Evolutionary conservation across 2,329 filamentous ascomycete genomes (phyloP).

Genomic region (Aschersonia sp.): DNA sequence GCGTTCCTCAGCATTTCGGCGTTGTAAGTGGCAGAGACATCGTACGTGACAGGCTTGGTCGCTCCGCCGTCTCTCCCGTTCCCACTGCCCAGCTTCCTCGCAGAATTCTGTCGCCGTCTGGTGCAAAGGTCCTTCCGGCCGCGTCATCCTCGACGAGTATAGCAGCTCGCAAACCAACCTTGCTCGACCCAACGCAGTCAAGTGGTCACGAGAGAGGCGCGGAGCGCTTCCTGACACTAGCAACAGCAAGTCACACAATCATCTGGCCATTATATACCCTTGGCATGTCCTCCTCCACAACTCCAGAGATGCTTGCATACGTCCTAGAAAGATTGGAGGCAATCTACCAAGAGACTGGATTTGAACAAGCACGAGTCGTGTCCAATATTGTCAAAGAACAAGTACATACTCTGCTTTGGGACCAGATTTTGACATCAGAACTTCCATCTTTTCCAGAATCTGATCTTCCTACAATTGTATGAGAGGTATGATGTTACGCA

Average conservation of each 20-base stretch:
- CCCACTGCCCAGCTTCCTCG: slow-evolving; percentile 13
- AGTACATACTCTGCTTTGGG: slow-evolving; percentile 13
- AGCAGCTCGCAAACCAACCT: slow-evolving; percentile 16
- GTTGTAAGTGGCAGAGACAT: slow-evolving; percentile 26
- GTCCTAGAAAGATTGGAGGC: slow-evolving; percentile 28
- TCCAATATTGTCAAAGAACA: slow-evolving; percentile 26
- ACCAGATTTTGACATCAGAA: slow-evolving; percentile 10
- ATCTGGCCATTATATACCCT: slow-evolving; percentile 36
- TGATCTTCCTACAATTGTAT: slow-evolving; percentile 14
- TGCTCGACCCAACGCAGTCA: slow-evolving; percentile 24
- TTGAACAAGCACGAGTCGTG: slow-evolving; percentile 28
- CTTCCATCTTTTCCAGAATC: slow-evolving; percentile 14
- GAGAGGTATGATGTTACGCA: neutral
- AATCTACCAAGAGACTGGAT: slow-evolving; percentile 29
- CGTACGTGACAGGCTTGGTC: slow-evolving; percentile 8
- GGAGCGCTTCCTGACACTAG: slow-evolving; percentile 31
- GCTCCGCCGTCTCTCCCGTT: slow-evolving; percentile 10
- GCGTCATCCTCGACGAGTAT: neutral
- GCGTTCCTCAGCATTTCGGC: slow-evolving; percentile 33
- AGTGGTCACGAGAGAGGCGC: slow-evolving; percentile 19
- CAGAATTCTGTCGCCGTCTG: slow-evolving; percentile 14
- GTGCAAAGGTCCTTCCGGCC: slow-evolving; percentile 1
- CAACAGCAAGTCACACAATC: slow-evolving; percentile 30
- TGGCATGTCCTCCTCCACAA: slow-evolving; percentile 31
- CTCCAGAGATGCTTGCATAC: slow-evolving; percentile 24